Conservation (phyloP, 2,329 filamentous ascomycete species). For the Colletotrichum paranaense region DNA sequence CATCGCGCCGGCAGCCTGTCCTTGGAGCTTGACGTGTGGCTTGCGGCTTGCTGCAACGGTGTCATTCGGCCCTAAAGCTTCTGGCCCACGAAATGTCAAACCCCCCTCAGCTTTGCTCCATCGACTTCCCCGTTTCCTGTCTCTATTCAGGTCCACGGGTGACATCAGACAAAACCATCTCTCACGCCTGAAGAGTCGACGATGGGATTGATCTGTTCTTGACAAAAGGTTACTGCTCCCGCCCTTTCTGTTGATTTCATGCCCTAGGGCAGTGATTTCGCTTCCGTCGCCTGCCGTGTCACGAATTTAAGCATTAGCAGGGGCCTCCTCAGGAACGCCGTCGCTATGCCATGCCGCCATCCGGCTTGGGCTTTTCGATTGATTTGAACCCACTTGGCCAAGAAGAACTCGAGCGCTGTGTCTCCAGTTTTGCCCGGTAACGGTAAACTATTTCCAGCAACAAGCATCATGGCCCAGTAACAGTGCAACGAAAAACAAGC, state of each 20-base stretch:
- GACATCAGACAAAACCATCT: constrained; percentile 31
- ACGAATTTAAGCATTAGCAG: neutral
- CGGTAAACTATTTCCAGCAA: constrained; percentile 15
- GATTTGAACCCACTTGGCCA: neutral
- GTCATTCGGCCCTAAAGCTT: constrained; percentile 17
- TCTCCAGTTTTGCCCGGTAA: constrained; percentile 22
- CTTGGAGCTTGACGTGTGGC: neutral
- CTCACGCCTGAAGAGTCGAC: constrained; percentile 10
- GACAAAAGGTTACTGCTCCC: neutral
- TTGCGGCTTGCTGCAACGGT: constrained; percentile 3
- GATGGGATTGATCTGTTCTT: neutral
- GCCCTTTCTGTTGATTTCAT: neutral
- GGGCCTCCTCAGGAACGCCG: neutral
- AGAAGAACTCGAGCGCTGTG: neutral
- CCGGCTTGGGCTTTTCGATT: constrained; percentile 11
- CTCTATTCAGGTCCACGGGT: constrained; percentile 15
- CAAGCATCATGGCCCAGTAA: constrained; percentile 8
- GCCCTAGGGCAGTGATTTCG: neutral
- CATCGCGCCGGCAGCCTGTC: constrained; percentile 2
- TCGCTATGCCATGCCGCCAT: constrained; percentile 9
- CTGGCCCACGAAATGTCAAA: neutral
- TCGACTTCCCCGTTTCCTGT: constrained; percentile 6
- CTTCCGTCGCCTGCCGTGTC: constrained; percentile 1
- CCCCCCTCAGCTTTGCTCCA: constrained; percentile 4
- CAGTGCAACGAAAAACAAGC: neutral